Base-by-base conservation (phyloP, 2,329 filamentous ascomycete species). In the Helotiales sp. region DNA sequence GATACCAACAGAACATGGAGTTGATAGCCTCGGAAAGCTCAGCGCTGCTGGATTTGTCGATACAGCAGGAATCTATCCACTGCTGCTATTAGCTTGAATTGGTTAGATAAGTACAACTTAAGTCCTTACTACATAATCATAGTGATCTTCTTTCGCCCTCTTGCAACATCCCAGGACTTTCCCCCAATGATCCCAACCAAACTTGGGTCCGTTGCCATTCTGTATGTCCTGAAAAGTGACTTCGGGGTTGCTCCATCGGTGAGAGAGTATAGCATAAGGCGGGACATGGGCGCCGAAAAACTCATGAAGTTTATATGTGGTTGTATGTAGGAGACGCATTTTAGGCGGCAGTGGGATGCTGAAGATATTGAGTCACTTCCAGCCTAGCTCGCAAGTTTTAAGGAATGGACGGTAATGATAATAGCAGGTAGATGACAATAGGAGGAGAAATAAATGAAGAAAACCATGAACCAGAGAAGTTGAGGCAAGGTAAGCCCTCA, bases 21-120 rank as follows among this genome's bases (percentile, higher is more conserved):
- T 61, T 61, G 9, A 48, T 48, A 5, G 46, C 46, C 27, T 31
- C 46, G 2, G 55, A 57, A 17, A 61, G 58, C 24, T 61, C 58
- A 17, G 58, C 52, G 29, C 50, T 54, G 29, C 46, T 58, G 13
- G 33, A 25, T 38, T 61, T 61, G 36, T 61, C 55, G 29, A 61
- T 59, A 40, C 58, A 58, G 58, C 55, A 61, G 13, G 55, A 59
- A 33, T 61, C 58, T 15, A 58, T 51, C 55, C 51, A 58, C 10
- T 44, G n/a, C n/a, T n/a, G n/a, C n/a, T 22, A 24, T 42, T 9
- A 6, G 6, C 12, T 42, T 12, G 25, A 22, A 42, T 24, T 8
- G 2, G 19, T 25, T 9, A 7, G 5, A 12, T 42, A 22, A 22
- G 19, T 25, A 13, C 22, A 27, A 10, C 19, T 40, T 9, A 40